phyloP scores from a whole-genome alignment of 2,329 filamentous ascomycete species.

The Hymenoscyphus repandus region DNA sequence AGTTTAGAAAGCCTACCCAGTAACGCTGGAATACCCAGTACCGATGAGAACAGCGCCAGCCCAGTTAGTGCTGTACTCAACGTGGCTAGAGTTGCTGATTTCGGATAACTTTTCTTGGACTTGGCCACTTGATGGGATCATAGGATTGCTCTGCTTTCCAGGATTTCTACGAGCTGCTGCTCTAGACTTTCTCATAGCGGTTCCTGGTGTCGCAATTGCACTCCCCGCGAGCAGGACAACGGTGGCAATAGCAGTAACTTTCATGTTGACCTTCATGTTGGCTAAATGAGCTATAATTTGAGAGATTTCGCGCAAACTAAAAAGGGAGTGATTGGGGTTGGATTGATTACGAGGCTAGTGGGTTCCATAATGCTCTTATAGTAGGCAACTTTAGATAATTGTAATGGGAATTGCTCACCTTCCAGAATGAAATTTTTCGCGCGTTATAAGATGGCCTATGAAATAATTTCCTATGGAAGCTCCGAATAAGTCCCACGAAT shows the following conservation, averaged over 20 bases:
- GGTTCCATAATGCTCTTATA: no score
- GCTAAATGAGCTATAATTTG: neutral
- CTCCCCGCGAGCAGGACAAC: constrained; percentile 37
- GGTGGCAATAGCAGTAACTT: constrained; percentile 37
- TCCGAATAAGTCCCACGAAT: no score
- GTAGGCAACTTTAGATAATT: no score
- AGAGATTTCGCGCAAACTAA: neutral
- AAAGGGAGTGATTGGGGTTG: neutral
- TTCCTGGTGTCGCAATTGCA: constrained; percentile 40
- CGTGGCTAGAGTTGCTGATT: constrained; percentile 37
- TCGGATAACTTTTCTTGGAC: constrained; percentile 21
- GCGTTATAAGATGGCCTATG: no score
- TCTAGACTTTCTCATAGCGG: constrained; percentile 34
- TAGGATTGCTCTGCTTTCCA: constrained; percentile 19
- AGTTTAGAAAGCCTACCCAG: constrained; percentile 25
- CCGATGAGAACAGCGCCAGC: constrained; percentile 50
- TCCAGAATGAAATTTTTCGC: no score
- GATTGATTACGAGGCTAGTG: neutral
- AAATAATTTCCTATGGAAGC: no score
- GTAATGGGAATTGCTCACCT: no score
- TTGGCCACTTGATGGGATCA: constrained; percentile 26
- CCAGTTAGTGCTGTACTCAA: constrained; percentile 53
- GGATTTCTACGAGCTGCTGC: constrained; percentile 7
- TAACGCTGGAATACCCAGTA: constrained; percentile 46
- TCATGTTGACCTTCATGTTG: constrained; percentile 54